Base-by-base conservation (phyloP, 441 rosid species). In the Croton laevigatus region DNA sequence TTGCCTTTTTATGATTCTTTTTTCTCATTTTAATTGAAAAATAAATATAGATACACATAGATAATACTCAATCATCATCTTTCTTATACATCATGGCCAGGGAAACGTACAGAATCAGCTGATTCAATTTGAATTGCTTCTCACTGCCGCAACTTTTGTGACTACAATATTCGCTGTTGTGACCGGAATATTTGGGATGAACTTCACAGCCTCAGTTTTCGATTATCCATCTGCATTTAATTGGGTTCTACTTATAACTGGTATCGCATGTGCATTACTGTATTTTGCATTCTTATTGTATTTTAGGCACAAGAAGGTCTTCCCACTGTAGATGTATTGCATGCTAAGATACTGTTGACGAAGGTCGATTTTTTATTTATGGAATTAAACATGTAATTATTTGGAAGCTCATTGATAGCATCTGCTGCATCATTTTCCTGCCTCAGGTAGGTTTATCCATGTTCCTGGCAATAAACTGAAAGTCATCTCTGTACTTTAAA, bases 81-180 rank as follows among this genome's bases (percentile, higher is more conserved):
- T 57, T 37, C 46, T 20, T 64, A 32, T 51, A n/a, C n/a, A n/a
- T n/a, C n/a, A 53, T 66, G 38, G 73, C 72, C 87, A 95, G 99
- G 98, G 95, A 32, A 95, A 89, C 73, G 85, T 95, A 48, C 99
- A 95, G 83, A 95, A 95, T 80, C 98, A 89, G 46, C 81, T 95
- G 77, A 95, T 95, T 79, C 97, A 93, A 72, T 93, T 89, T 34
- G 91, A 95, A 86, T 81, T 93, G 87, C 97, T 95, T 77, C 91
- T 93, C 19, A 91, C 99, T 0, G 92, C 98, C 0, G 98, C 98
- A 68, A 95, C 98, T 63, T 95, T 95, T 51, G 91, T 95, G 73
- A 86, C 92, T 8, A 87, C 99, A 38, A 69, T 91, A 68, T 87
- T 89, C 65, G 97, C 99, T 0, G 92, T 87, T 40, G 99, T 95